These are phyloP conservation scores for Melanogaster broomeanus DNA, from an alignment of 768 basidiomycete genomes.

Conservation along the genomic window DNA sequence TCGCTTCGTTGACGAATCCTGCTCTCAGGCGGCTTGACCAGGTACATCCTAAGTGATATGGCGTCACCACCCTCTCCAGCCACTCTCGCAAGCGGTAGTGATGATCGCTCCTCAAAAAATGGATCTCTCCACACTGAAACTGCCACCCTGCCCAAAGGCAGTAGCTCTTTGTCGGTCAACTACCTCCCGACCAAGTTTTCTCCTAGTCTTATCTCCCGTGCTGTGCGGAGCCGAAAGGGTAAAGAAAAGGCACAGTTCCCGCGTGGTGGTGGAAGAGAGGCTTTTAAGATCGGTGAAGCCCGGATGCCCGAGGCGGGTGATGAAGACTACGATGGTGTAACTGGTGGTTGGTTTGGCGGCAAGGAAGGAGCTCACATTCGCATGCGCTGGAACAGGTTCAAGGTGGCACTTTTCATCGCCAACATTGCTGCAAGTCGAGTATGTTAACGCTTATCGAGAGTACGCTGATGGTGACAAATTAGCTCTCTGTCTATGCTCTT, in stretches of 20 bases:
- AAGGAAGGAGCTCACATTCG: conserved; percentile 41
- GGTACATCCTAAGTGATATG: conserved; percentile 46
- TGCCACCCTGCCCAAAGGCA: too few relatives aligned
- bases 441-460: not conserved
- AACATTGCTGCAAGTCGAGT: conserved; percentile 38
- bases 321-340: conserved; percentile 53
- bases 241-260: conserved; percentile 42
- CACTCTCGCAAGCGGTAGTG: conserved; percentile 36
- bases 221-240: conserved; percentile 36
- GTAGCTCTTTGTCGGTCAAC: conserved; percentile 70
- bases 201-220: conserved; percentile 41
- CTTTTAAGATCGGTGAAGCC: conserved; percentile 53
- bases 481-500: conserved; percentile 65
- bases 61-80: conserved; percentile 33
- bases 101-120: conserved; percentile 15
- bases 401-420: conserved; percentile 73
- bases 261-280: conserved; percentile 71
- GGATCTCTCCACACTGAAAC: conserved; percentile 21
- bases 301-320: conserved; percentile 54
- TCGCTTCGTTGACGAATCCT: conserved; percentile 13
- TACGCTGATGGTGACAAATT: not conserved
- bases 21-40: conserved; percentile 45
- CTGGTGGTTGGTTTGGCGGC: conserved; percentile 40
- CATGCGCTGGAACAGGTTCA: conserved; percentile 81
- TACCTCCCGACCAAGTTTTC: conserved; percentile 81